Evolutionary conservation across 1,284 basidiomycete genomes (phyloP).

Genomic region (Boletus smithii): DNA sequence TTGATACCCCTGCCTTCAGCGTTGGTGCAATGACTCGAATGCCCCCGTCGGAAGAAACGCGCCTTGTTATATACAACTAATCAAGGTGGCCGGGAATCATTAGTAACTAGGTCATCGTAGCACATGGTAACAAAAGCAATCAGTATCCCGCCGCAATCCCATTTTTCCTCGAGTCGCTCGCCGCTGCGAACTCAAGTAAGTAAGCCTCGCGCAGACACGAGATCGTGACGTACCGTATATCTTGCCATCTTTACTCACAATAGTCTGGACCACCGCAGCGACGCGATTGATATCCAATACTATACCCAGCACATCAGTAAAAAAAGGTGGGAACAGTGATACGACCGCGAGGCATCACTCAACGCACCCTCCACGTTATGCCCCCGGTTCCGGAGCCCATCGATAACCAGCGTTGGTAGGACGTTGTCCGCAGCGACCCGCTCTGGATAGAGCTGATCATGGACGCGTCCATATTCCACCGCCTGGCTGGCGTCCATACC

Average conservation of each 20-base stretch:
- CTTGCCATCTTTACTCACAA: conserved; percentile 51
- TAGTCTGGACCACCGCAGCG: conserved; percentile 71
- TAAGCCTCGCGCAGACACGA: neutral
- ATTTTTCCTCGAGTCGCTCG: conserved; percentile 82
- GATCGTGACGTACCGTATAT: conserved; percentile 53
- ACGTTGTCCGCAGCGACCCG: conserved; percentile 63
- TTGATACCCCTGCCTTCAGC: too few relatives aligned
- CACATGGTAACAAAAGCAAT: conserved; percentile 3
- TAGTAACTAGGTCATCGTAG: neutral
- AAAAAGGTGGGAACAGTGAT: neutral
- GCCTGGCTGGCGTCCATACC: conserved; percentile 78
- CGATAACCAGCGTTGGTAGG: conserved; percentile 52
- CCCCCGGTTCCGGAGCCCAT: conserved; percentile 56
- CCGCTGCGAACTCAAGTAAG: conserved; percentile 44
- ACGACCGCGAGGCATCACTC: neutral
- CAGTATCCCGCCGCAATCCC: conserved; percentile 79
- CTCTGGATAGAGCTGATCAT: conserved; percentile 83
- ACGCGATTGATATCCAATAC: conserved; percentile 55
- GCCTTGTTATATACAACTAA: too few relatives aligned
- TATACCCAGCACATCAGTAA: conserved; percentile 13
- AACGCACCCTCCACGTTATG: conserved; percentile 67
- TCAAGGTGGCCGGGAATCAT: too few relatives aligned
- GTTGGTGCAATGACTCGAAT: too few relatives aligned
- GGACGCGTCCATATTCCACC: conserved; percentile 85
- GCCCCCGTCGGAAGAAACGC: too few relatives aligned